phyloP scores from a whole-genome alignment of 169 alveolate species.

The Plasmodium sp. region DNA sequence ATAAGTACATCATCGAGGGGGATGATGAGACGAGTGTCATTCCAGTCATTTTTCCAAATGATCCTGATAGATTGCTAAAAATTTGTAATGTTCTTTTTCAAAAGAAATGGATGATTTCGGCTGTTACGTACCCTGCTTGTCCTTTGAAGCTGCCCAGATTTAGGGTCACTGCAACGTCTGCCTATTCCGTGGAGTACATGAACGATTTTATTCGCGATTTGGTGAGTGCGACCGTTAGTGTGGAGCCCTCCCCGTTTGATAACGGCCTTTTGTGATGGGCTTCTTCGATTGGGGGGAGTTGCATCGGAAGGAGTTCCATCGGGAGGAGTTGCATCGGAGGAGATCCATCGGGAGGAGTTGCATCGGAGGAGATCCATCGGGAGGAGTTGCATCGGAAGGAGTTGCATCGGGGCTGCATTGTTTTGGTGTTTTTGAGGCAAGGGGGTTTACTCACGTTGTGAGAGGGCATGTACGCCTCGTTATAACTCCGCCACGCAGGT shows the following conservation, averaged over 20 bases:
- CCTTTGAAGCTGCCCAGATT: constrained; percentile 82
- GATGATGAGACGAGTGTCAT: constrained; percentile 82
- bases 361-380: too few relatives aligned
- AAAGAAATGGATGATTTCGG: constrained; percentile 79
- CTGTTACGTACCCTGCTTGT: constrained; percentile 86
- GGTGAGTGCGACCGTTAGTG: constrained; percentile 77
- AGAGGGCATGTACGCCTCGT: not conserved
- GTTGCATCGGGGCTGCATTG: not conserved
- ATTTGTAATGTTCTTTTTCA: constrained; percentile 70
- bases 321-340: too few relatives aligned
- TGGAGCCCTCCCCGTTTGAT: constrained; percentile 76
- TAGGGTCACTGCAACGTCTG: constrained; percentile 85
- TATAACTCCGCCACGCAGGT: not conserved
- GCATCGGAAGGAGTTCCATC: too few relatives aligned
- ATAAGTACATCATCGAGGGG: constrained; percentile 81
- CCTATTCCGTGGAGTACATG: constrained; percentile 78
- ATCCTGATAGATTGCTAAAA: constrained; percentile 78
- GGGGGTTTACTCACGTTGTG: not conserved
- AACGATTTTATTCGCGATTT: constrained; percentile 80
- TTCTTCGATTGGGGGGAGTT: not conserved
- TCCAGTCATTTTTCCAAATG: constrained; percentile 84
- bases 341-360: too few relatives aligned
- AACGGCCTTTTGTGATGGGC: not conserved
- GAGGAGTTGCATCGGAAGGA: not conserved
- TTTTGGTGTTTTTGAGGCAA: not conserved